These are phyloP conservation scores for Fusarium nodosum DNA, from an alignment of 2,329 filamentous ascomycete species.

Conservation along the genomic window DNA sequence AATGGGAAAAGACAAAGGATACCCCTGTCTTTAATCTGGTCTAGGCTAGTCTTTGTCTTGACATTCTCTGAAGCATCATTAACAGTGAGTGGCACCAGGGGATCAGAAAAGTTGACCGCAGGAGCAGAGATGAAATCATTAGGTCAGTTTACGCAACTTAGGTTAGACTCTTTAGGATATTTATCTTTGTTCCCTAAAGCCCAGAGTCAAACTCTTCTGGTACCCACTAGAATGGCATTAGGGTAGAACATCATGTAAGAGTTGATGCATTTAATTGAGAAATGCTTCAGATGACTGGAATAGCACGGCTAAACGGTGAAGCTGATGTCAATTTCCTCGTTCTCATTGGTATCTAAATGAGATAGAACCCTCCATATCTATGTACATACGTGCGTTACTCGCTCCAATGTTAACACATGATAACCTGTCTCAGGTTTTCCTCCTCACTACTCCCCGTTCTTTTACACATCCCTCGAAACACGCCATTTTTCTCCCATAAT, in stretches of 20 bases:
- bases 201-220: too few species aligned
- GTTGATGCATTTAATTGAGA: too few species aligned
- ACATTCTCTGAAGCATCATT: not conserved
- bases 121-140: too few species aligned
- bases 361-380: not conserved
- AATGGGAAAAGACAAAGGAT: not conserved
- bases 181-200: too few species aligned
- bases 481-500: constrained; percentile 66
- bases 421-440: constrained; percentile 62
- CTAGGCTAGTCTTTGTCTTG: not conserved
- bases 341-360: not conserved
- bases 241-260: too few species aligned
- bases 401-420: constrained; percentile 44
- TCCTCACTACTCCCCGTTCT: constrained; percentile 65
- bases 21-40: not conserved
- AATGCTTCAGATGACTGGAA: not conserved
- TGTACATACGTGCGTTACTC: not conserved
- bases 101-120: too few species aligned
- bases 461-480: constrained; percentile 72
- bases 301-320: not conserved
- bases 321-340: not conserved
- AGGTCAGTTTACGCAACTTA: too few species aligned
- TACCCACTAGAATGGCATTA: too few species aligned
- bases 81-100: not conserved
- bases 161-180: too few species aligned